Conservation (phyloP, 1,139 yeast species). For the Hanseniaspora gamundiae region DNA sequence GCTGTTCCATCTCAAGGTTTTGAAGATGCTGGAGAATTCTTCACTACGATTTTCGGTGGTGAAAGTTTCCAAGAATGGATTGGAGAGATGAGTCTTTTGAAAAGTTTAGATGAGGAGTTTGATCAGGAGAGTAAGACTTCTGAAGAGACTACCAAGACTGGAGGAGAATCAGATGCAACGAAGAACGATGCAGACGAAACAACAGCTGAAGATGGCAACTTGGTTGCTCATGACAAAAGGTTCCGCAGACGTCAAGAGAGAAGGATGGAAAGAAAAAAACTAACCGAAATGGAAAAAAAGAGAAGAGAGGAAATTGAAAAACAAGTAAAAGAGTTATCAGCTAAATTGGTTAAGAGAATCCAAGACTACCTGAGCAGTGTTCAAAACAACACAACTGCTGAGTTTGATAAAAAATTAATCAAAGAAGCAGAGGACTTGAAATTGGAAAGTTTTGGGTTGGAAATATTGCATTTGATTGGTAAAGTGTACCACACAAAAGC, state of each 20-base stretch:
- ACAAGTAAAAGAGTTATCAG: conserved; percentile 42
- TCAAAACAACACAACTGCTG: conserved; percentile 25
- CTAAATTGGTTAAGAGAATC: conserved; percentile 34
- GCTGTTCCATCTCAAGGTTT: conserved; percentile 60
- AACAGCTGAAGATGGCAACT: conserved; percentile 5
- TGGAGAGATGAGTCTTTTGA: conserved; percentile 55
- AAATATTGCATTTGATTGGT: conserved; percentile 60
- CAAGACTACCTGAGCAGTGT: conserved; percentile 23
- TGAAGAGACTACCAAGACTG: too few relatives aligned
- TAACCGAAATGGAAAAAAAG: conserved; percentile 41
- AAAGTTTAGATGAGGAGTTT: conserved; percentile 43
- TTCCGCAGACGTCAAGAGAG: conserved; percentile 6
- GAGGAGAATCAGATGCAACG: conserved; percentile 11
- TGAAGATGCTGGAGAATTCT: conserved; percentile 60
- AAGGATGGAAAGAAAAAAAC: conserved; percentile 37
- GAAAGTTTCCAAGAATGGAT: conserved; percentile 66
- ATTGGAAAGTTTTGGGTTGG: conserved; percentile 74
- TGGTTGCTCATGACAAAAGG: conserved; percentile 14
- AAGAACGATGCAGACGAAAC: conserved; percentile 10
- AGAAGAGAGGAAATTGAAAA: conserved; percentile 41
- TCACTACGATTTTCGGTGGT: conserved; percentile 66
- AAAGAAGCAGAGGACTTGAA: conserved; percentile 60
- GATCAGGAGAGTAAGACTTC: too few relatives aligned
- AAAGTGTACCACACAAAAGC: conserved; percentile 54
- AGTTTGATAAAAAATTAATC: conserved; percentile 32